Evolutionary conservation across 129 eudicot species (phyloP), one percentile per base, ranked within the genome.

Genomic region (Lonicera japonica): DNA sequence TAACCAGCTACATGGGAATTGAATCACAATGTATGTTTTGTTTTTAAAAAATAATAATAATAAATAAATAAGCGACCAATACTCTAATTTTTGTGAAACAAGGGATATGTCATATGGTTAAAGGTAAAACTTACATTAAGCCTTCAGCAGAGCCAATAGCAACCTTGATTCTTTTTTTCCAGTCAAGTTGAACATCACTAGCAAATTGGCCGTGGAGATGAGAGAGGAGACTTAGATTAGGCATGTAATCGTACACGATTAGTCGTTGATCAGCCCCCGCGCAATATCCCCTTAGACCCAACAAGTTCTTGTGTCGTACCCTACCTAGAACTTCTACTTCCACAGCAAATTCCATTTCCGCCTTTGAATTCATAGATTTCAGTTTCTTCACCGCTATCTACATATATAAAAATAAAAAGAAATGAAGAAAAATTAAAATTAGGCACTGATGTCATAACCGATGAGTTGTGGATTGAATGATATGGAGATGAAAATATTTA

Each of bases 301-400:
- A 57, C 54, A 88, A 67, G 65, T 88, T 88, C 75, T 88, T 82
- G 83, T 88, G 96, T 38, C 90, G 79, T 11, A 85, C 96, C 77
- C 94, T 77, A 40, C 89, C 96, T 8, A 88, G 81, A 41, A 88
- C 94, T 83, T 88, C 96, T 0, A 88, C 96, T 79, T 88, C 96
- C 11, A 88, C 94, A 0, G 96, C 94, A 46, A 88, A 88, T 70
- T 88, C 94, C 96, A 88, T 85, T 63, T 88, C 96, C 0, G 96
- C 96, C 69, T 88, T 88, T 5, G 94, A 76, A n/a, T 77, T 88
- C 96, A 82, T 79, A 0, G 96, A 79, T 60, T 88, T 88, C 81
- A 88, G 41, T 39, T 82, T 85, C 85, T 88, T 88, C 16, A 88
- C 96, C 5, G 96, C 94, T 24, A 88, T 88, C 96, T 88, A 77